Evolutionary conservation across 2,329 filamentous ascomycete genomes (phyloP).

Genomic region (Colletotrichum gloeosporioides): DNA sequence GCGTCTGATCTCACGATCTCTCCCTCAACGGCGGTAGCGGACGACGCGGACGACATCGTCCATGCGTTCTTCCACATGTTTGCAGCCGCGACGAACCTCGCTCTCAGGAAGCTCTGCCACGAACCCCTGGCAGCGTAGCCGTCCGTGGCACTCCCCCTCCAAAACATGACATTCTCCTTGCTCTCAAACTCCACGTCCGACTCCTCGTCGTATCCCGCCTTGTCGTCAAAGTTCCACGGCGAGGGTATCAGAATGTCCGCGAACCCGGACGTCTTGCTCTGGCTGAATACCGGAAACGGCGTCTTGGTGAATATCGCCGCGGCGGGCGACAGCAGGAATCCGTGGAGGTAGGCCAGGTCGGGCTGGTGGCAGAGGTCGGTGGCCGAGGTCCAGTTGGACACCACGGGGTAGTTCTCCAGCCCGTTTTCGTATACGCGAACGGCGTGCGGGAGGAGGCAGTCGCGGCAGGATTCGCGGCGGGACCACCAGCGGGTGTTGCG

Average conservation of each 20-base stretch:
- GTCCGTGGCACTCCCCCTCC: slow-evolving; percentile 59
- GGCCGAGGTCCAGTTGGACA: slow-evolving; percentile 33
- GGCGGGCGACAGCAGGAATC: slow-evolving; percentile 52
- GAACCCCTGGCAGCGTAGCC: slow-evolving; percentile 53
- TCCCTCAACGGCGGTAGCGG: slow-evolving; percentile 11
- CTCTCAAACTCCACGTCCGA: slow-evolving; percentile 49
- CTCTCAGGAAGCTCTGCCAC: slow-evolving; percentile 65
- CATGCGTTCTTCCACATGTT: slow-evolving; percentile 26
- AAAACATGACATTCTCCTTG: slow-evolving; percentile 56
- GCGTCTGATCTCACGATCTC: background rate
- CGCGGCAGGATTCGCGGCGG: slow-evolving; percentile 34
- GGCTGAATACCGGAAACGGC: slow-evolving; percentile 61
- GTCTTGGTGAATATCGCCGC: slow-evolving; percentile 30
- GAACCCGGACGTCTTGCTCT: slow-evolving; percentile 59
- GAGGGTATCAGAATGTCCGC: slow-evolving; percentile 53
- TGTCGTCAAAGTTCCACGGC: slow-evolving; percentile 38
- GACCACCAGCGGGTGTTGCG: slow-evolving; percentile 45
- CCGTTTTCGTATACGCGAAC: slow-evolving; percentile 27
- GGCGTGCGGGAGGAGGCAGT: slow-evolving; percentile 41
- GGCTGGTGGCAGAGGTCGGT: slow-evolving; percentile 56
- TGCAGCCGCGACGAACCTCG: slow-evolving; percentile 62
- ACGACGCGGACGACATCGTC: fast-evolving
- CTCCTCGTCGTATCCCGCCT: slow-evolving; percentile 41
- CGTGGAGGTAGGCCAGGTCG: slow-evolving; percentile 53
- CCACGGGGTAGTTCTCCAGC: slow-evolving; percentile 33